Evolutionary conservation across 2,329 filamentous ascomycete genomes (phyloP).

Genomic region (Diaporthe vaccinii): DNA sequence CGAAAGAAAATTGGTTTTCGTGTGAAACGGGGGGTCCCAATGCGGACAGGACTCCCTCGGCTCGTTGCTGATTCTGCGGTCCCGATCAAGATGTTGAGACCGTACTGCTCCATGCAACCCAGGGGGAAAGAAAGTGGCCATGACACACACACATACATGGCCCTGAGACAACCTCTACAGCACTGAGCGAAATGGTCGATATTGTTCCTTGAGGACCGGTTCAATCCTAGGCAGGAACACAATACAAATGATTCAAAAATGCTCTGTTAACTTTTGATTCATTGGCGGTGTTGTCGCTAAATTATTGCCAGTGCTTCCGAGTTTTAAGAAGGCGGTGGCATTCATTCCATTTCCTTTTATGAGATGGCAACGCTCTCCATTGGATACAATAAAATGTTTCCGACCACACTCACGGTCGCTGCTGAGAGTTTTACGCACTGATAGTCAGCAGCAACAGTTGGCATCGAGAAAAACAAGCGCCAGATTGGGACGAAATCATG

Average conservation of each 20-base stretch:
- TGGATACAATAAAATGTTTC: not conserved
- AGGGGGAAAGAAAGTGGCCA: not conserved
- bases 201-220: constrained; percentile 19
- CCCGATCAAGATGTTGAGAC: not conserved
- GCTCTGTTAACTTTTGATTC: not conserved
- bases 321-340: not conserved
- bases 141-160: constrained; percentile 1
- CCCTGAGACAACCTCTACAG: constrained; percentile 3
- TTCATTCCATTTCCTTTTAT: not conserved
- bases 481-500: not conserved
- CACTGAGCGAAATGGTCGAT: not conserved
- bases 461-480: not conserved
- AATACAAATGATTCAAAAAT: constrained; percentile 38
- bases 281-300: not conserved
- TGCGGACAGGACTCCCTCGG: constrained; percentile 18
- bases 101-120: constrained; percentile 6
- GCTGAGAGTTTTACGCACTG: no score
- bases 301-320: not conserved
- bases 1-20: constrained; percentile 27
- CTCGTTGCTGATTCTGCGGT: constrained; percentile 34
- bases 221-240: constrained; percentile 38
- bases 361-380: not conserved
- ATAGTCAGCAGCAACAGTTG: no score
- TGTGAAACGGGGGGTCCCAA: constrained; percentile 2
- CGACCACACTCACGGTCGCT: no score